Conservation (phyloP, 225 moss, liverwort and hornwort genomes). For the Bryoerythrophyllum caledonicum region DNA sequence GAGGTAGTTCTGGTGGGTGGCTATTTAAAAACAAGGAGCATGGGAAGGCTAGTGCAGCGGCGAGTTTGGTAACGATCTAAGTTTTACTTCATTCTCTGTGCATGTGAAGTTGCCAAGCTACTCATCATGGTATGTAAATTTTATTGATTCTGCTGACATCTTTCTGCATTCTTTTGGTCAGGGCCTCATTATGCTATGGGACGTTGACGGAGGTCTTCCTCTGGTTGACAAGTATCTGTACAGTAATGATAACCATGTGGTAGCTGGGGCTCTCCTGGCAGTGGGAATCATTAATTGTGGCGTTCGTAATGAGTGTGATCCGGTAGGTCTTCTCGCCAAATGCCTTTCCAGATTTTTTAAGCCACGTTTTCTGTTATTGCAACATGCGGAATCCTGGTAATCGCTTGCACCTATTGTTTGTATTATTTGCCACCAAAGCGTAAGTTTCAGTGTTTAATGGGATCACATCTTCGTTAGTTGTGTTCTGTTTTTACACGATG, state of each 20-base stretch:
- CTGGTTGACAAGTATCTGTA: conserved; percentile 94
- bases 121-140: background rate
- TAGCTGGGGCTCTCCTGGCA: conserved; percentile 92
- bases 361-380: background rate
- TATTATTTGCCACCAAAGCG: background rate
- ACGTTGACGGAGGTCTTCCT: conserved; percentile 91
- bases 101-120: conserved; percentile 9
- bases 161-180: conserved; percentile 33
- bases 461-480: background rate
- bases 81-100: conserved; percentile 8
- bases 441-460: background rate
- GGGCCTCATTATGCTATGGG: conserved; percentile 97
- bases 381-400: background rate
- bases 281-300: conserved; percentile 94
- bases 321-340: conserved; percentile 43
- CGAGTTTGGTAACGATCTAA: conserved; percentile 73
- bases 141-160: conserved; percentile 8
- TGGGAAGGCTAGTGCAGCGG: conserved; percentile 97
- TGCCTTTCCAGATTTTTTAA: background rate
- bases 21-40: conserved; percentile 98
- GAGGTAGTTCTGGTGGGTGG: conserved; percentile 83
- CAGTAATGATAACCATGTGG: conserved; percentile 89
- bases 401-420: conserved; percentile 6
- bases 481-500: background rate
- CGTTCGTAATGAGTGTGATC: conserved; percentile 91